These are phyloP conservation scores for Chlorella sorokiniana DNA, from an alignment of 139 green algal species.

Conservation along the genomic window DNA sequence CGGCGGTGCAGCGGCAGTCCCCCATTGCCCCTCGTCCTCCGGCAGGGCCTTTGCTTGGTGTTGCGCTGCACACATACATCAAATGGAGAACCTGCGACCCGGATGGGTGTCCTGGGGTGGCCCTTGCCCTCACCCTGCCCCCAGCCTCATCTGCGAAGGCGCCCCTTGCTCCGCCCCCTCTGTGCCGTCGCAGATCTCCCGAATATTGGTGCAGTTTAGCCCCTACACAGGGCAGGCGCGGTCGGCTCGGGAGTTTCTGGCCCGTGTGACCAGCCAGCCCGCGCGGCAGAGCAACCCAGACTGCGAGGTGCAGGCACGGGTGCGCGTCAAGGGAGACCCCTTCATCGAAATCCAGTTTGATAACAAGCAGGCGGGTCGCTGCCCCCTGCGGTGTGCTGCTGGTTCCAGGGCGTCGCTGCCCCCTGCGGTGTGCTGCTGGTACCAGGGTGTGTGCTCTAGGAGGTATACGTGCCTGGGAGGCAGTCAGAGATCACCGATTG, in stretches of 20 bases:
- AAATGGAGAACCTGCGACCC: too few relatives aligned
- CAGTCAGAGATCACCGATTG: too few relatives aligned
- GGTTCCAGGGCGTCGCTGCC: background rate
- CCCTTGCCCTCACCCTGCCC: background rate
- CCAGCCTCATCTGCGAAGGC: background rate
- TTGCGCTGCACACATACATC: too few relatives aligned
- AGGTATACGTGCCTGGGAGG: too few relatives aligned
- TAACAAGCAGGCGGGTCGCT: conserved; percentile 38
- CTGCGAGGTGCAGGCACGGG: conserved; percentile 33
- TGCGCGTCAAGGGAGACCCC: conserved; percentile 39
- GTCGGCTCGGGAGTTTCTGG: conserved; percentile 48
- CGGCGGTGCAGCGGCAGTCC: too few relatives aligned
- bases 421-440: background rate
- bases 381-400: background rate
- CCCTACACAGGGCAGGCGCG: conserved; percentile 29
- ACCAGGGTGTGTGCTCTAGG: too few relatives aligned
- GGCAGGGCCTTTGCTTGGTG: too few relatives aligned
- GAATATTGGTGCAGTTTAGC: conserved; percentile 47
- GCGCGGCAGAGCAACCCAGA: conserved; percentile 34
- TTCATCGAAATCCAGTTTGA: conserved; percentile 45
- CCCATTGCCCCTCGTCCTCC: too few relatives aligned
- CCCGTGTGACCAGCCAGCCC: conserved; percentile 7
- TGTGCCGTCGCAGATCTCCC: conserved; percentile 42
- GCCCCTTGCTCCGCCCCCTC: background rate
- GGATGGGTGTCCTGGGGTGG: too few relatives aligned